phyloP scores from a whole-genome alignment of 2,329 filamentous ascomycete genomes.

The Paraphaeosphaeria sporulosa region DNA sequence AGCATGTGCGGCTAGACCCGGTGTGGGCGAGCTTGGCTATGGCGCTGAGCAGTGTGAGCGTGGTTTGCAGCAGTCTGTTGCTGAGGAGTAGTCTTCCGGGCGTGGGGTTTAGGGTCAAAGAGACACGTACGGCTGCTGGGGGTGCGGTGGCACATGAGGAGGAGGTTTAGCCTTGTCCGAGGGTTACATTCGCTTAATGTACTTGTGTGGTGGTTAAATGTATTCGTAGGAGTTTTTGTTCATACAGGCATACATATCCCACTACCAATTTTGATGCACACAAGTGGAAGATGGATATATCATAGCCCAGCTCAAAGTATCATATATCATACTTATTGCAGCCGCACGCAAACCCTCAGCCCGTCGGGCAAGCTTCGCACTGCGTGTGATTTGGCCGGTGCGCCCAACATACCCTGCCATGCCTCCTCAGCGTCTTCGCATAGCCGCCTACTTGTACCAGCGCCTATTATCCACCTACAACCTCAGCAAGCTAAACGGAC shows the following conservation, averaged over 20 bases:
- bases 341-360: neutral
- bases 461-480: neutral
- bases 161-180: neutral
- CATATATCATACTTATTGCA: neutral
- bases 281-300: neutral
- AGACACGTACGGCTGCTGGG: neutral
- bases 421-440: neutral
- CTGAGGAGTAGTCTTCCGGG: conserved; percentile 62
- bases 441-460: neutral
- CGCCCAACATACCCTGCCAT: neutral
- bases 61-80: conserved; percentile 81
- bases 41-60: conserved; percentile 90
- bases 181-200: neutral
- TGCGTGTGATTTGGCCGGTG: neutral
- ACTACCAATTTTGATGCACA: neutral
- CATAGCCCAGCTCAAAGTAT: neutral
- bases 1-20: conserved; percentile 72
- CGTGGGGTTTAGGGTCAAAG: conserved; percentile 52
- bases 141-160: neutral
- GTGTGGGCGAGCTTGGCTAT: conserved; percentile 92
- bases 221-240: neutral
- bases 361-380: neutral
- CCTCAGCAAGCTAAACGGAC: neutral
- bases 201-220: neutral
- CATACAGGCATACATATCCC: neutral